Percentiles rank a stretch among this genome's conserved stretches.
These are phyloP conservation scores for Lagerstroemia speciosa DNA, from an alignment of 345 rosid species.

Conservation along the genomic window DNA sequence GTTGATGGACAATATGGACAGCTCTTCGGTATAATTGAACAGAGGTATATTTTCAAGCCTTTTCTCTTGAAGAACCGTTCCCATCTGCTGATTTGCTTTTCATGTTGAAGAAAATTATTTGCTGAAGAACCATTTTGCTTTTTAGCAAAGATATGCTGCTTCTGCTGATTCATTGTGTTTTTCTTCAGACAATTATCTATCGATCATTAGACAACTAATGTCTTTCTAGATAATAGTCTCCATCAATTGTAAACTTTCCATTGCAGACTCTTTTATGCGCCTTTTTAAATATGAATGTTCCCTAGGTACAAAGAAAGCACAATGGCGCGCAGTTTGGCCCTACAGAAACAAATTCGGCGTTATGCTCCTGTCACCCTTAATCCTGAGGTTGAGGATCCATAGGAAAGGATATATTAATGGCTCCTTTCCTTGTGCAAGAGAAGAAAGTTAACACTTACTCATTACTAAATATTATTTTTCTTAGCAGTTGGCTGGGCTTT, in stretches of 20 bases:
- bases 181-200: not conserved
- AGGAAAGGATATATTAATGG: not conserved
- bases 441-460: not conserved
- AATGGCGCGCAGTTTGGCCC: slow-evolving; percentile 41
- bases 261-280: not conserved
- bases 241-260: not conserved
- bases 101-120: not conserved
- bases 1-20: slow-evolving; percentile 58
- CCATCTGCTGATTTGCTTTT: slow-evolving; percentile 1
- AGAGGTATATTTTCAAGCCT: slow-evolving; percentile 38
- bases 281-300: slow-evolving; percentile 21
- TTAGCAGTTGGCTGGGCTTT: slow-evolving; percentile 64
- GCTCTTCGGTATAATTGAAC: slow-evolving; percentile 53
- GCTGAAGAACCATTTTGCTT: not conserved
- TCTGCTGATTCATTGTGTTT: not conserved
- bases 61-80: not conserved
- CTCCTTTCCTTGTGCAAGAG: not conserved
- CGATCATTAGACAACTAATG: not conserved
- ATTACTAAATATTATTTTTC: slow-evolving; percentile 6
- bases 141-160: not conserved
- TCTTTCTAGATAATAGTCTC: not conserved
- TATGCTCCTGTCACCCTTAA: slow-evolving; percentile 66
- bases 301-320: slow-evolving; percentile 55
- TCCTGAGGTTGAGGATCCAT: slow-evolving; percentile 47
- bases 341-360: slow-evolving; percentile 65